Base-by-base conservation (phyloP, 306 rosid genomes). In the Fragaria vesca region DNA sequence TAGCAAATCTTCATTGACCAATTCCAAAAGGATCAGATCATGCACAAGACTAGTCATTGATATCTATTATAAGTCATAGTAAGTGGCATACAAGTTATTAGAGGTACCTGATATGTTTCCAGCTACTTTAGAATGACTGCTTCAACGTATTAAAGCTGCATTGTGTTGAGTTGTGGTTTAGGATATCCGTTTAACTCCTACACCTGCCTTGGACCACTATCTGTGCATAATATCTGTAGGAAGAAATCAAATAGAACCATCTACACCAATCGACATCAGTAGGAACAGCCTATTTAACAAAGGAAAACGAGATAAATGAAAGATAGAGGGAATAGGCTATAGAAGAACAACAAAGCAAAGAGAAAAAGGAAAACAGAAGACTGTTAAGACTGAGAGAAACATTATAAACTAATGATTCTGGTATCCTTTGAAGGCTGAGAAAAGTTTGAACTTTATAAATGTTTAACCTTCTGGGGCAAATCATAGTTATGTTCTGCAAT, bases 401-500 rank as follows among this genome's bases (percentile, higher is more conserved):
- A 48, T 65, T 7, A 50, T 10, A 70, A 69, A 30, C 45, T 4
- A 15, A 9, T 16, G 18, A 67, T 67, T 78, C 16, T 78, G 38
- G 75, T 75, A 72, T 78, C 84, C 51, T 32, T 76, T n/a, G 45
- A 55, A 66, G 38, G 61, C 32, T 66, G 63, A 18, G 54, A 34
- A 57, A 20, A 2, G 48, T 36, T 18, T 52, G 60, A 52, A 52
- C 60, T 20, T 8, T 55, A 7, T n/a, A 8, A 55, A 20, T 55
- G 21, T 55, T 12, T n/a, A 8, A 8, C 62, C 28, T n/a, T 55
- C 24, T 2, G 28, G 68, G 75, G 72, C 50, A 69, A 79, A 85
- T 84, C 87, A 78, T 68, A 43, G 88, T 86, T 87, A 48, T 48
- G 45, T 51, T 63, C 81, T 61, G 76, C 61, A 65, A 46, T 54